phyloP scores from a whole-genome alignment of 139 green algal genomes.

The Yamagishiella unicocca region DNA sequence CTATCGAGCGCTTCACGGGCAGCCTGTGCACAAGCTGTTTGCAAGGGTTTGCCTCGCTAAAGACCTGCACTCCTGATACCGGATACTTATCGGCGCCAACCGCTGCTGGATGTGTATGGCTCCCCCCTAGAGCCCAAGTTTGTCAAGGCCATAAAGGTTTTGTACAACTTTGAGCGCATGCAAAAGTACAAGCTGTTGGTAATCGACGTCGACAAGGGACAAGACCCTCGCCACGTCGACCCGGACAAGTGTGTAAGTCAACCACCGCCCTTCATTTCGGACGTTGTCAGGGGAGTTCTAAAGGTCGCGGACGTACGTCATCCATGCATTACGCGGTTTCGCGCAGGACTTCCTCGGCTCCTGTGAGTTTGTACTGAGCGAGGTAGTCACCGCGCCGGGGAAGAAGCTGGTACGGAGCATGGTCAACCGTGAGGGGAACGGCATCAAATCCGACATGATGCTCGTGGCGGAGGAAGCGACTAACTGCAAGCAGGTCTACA shows the following conservation, averaged over 20 bases:
- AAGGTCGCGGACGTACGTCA: no score
- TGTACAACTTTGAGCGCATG: slow-evolving; percentile 61
- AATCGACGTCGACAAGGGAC: slow-evolving; percentile 55
- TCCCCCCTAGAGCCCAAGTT: no score
- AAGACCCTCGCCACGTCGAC: slow-evolving; percentile 42
- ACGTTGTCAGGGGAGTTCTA: no score
- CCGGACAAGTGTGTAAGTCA: slow-evolving; percentile 40
- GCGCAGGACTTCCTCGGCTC: slow-evolving; percentile 58
- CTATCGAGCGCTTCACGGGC: no score
- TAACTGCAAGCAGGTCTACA: slow-evolving; percentile 32
- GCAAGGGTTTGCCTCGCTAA: no score
- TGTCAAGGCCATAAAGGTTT: slow-evolving; percentile 11
- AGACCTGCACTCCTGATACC: no score
- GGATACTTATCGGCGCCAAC: no score
- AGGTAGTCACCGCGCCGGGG: slow-evolving; percentile 5
- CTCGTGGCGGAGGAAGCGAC: slow-evolving; percentile 16
- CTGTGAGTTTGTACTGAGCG: slow-evolving; percentile 39
- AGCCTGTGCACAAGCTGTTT: no score
- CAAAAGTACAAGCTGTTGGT: slow-evolving; percentile 54
- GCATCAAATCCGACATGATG: background rate
- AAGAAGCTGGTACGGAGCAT: background rate
- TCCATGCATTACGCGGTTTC: no score
- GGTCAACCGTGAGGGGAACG: background rate
- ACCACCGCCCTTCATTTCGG: no score
- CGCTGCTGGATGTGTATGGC: no score